These are phyloP conservation scores for Fusarium sp. DNA, from an alignment of 2,329 filamentous ascomycete species.

Conservation along the genomic window DNA sequence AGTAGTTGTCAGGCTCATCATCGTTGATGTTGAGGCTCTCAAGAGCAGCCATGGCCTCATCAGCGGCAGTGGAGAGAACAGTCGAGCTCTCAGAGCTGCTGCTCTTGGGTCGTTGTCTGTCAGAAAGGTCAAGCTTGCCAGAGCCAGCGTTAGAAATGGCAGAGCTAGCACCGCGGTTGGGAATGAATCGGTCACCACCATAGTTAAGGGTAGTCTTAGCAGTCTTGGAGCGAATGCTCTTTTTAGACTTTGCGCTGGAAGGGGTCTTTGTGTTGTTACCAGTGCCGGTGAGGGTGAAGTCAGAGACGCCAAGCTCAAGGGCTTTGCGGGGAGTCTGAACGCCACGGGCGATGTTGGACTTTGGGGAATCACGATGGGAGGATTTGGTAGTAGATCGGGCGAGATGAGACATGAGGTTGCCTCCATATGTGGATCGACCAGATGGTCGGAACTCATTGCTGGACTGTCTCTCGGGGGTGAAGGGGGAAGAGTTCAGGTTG, in stretches of 20 bases:
- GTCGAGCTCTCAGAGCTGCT: constrained; percentile 78
- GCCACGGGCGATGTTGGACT: constrained; percentile 90
- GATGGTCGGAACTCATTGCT: constrained; percentile 65
- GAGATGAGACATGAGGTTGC: constrained; percentile 84
- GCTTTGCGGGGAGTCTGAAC: constrained; percentile 82
- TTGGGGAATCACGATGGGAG: constrained; percentile 86
- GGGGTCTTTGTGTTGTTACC: constrained; percentile 73
- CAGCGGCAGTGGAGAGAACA: constrained; percentile 81
- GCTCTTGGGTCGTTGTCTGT: constrained; percentile 80
- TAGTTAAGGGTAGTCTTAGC: constrained; percentile 87
- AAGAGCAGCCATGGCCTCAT: constrained; percentile 83
- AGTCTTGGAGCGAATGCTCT: constrained; percentile 67
- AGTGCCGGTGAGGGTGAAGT: constrained; percentile 91
- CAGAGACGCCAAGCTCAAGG: constrained; percentile 90
- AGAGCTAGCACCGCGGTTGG: constrained; percentile 91
- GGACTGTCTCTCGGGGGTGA: constrained; percentile 75
- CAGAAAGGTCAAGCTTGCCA: constrained; percentile 81
- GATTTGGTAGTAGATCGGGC: constrained; percentile 75
- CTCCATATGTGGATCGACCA: constrained; percentile 82
- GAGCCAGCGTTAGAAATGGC: constrained; percentile 85
- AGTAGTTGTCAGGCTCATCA: constrained; percentile 76
- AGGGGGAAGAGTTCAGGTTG: constrained; percentile 77
- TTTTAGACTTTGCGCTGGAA: constrained; percentile 67
- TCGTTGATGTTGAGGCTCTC: constrained; percentile 82
- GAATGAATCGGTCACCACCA: constrained; percentile 92